phyloP scores from a whole-genome alignment of 352 stramenopile species.

The Phytophthora megakarya region DNA sequence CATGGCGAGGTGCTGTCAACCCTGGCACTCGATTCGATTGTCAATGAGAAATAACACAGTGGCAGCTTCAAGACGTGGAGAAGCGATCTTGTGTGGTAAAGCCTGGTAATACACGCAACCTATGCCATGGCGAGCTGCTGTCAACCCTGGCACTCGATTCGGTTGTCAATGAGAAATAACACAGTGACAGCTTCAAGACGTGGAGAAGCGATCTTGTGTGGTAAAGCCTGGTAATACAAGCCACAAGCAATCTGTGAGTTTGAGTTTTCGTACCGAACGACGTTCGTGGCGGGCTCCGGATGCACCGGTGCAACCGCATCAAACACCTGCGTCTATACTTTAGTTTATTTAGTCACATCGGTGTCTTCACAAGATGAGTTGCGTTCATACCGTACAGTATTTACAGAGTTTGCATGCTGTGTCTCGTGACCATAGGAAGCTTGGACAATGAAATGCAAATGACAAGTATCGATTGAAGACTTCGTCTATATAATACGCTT shows the following conservation, averaged over 20 bases:
- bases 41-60: neutral
- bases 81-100: conserved; percentile 55
- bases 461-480: conserved; percentile 23
- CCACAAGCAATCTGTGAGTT: neutral
- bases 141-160: conserved; percentile 39
- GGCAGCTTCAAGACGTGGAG: conserved; percentile 3
- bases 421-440: no score
- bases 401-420: no score
- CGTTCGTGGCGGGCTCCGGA: conserved; percentile 43
- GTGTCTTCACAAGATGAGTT: neutral
- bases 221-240: conserved; percentile 46
- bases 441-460: no score
- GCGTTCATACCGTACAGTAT: conserved; percentile 37
- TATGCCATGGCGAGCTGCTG: conserved; percentile 10
- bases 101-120: conserved; percentile 21
- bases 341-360: no score
- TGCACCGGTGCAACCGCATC: conserved; percentile 53
- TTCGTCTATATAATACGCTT: conserved; percentile 39
- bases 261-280: conserved; percentile 44
- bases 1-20: conserved; percentile 17
- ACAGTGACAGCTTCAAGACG: neutral
- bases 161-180: conserved; percentile 2
- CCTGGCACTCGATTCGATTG: conserved; percentile 37
- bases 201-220: conserved; percentile 41
- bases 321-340: conserved; percentile 61